phyloP scores from a whole-genome alignment of 139 green algal species.

The Volvox africanus region DNA sequence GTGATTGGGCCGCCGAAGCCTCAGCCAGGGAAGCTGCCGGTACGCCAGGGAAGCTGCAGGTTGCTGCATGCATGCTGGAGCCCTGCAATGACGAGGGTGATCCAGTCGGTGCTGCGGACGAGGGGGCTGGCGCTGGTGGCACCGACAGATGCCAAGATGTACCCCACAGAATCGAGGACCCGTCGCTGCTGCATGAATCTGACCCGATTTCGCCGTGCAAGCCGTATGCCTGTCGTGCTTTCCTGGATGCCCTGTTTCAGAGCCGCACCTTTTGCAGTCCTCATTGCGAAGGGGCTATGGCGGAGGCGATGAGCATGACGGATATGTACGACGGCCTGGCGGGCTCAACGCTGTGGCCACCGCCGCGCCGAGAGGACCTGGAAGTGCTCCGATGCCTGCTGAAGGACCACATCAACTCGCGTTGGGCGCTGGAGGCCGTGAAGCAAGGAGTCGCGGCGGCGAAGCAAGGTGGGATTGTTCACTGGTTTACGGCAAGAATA shows the following conservation, averaged over 20 bases:
- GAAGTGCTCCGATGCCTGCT: slow-evolving; percentile 26
- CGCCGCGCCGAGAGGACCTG: neutral
- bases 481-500: no score
- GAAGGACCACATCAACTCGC: slow-evolving; percentile 43
- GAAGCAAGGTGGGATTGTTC: slow-evolving; percentile 40
- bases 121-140: no score
- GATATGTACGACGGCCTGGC: slow-evolving; percentile 31
- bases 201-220: neutral
- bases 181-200: neutral
- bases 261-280: slow-evolving; percentile 42
- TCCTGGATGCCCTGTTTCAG: slow-evolving; percentile 12
- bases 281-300: slow-evolving; percentile 52
- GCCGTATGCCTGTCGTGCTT: slow-evolving; percentile 26
- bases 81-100: no score
- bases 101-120: no score
- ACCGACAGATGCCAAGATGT: no score
- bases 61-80: no score
- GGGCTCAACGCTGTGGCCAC: slow-evolving; percentile 12
- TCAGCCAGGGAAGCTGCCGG: no score
- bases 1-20: no score
- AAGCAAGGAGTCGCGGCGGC: slow-evolving; percentile 51
- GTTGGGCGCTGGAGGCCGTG: slow-evolving; percentile 57
- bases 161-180: no score
- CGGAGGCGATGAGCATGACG: slow-evolving; percentile 2
- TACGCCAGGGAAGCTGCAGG: no score